Percentiles rank a stretch among this genome's conserved stretches.
phyloP scores from a whole-genome alignment of 2,329 filamentous ascomycete species.

The Biscogniauxia sp. region DNA sequence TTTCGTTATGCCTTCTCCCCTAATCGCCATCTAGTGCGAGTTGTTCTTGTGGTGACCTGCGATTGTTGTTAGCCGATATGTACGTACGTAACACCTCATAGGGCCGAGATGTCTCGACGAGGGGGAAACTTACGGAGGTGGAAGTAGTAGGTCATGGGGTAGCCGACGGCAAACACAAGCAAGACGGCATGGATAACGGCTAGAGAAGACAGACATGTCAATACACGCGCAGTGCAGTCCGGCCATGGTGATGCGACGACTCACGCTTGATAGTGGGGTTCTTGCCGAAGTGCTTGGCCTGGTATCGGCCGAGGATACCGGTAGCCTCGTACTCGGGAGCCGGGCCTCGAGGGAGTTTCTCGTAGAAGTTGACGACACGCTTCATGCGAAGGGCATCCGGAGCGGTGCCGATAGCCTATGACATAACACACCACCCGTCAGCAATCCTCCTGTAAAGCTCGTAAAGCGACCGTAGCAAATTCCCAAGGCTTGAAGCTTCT shows the following conservation, averaged over 20 bases:
- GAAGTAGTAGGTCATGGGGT: slow-evolving; percentile 99
- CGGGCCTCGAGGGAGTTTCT: slow-evolving; percentile 90
- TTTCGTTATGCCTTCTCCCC: neutral
- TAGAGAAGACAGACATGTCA: slow-evolving; percentile 39
- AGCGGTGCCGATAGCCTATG: slow-evolving; percentile 85
- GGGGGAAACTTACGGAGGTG: slow-evolving; percentile 79
- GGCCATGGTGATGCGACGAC: slow-evolving; percentile 37
- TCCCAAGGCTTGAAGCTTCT: neutral
- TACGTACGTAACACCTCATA: too few relatives aligned
- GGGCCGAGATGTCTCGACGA: neutral
- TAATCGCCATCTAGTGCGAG: slow-evolving; percentile 68
- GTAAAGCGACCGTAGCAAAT: neutral
- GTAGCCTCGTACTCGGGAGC: slow-evolving; percentile 80
- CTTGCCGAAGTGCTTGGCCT: slow-evolving; percentile 91
- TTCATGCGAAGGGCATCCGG: slow-evolving; percentile 98
- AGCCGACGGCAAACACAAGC: slow-evolving; percentile 76
- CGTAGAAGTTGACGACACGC: slow-evolving; percentile 97
- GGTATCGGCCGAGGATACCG: slow-evolving; percentile 85
- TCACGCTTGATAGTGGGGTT: slow-evolving; percentile 85
- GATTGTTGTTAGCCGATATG: slow-evolving; percentile 14
- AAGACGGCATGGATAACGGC: slow-evolving; percentile 86
- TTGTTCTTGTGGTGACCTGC: slow-evolving; percentile 99
- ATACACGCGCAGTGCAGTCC: slow-evolving; percentile 4
- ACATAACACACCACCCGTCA: slow-evolving; percentile 32
- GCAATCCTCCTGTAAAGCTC: slow-evolving; percentile 22